Base-by-base conservation (phyloP, 2,329 filamentous ascomycete genomes). In the Colletotrichum euphorbiae region DNA sequence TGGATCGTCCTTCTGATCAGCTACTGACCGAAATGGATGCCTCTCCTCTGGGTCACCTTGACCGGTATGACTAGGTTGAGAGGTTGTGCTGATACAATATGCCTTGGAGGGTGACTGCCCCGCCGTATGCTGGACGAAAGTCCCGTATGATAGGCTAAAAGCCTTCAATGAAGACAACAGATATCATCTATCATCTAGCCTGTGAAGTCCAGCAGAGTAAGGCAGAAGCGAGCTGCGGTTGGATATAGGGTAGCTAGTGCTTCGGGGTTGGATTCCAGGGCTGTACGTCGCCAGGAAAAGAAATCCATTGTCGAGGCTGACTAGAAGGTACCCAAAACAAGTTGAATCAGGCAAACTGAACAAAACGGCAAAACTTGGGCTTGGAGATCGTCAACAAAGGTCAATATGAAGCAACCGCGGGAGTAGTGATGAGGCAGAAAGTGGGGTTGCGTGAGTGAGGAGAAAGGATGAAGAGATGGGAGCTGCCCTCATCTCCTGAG, bases 51-150 rank as follows among this genome's bases (percentile, higher is more conserved):
- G 21, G 33, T 36, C 13, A 43, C 17, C 40, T 55, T 59, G 46
- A 43, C 61, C 61, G 62, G 42, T 19, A 46, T 45, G 61, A 66
- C 66, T 69, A 33, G 42, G 12, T 54, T 38, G 46, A 45, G 21
- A 42, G 21, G 12, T 42, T 24, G 33, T 33, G 61, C 50, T 21
- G 33, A 33, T 15, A 42, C 17, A 42, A 36, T 31, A 31, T 15
- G 17, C 28, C 28, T 28, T 24, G 40, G 52, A n/a, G 45, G 54
- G 55, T 31, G 15, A 45, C 62, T 55, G 66, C 46, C 61, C 61
- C 54, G 54, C 60, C 36, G 19, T 40, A n/a, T 11, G 31, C 15
- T n/a, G 13, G 54, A 45, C 15, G 36, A 42, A 51, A 11, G 31
- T 31, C 38, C 33, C 8, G n/a, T 31, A 12, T 15, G 13, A 62